These are phyloP conservation scores for Leptomonas pyrrhocoris DNA, from an alignment of 208 protist species.

Conservation along the genomic window DNA sequence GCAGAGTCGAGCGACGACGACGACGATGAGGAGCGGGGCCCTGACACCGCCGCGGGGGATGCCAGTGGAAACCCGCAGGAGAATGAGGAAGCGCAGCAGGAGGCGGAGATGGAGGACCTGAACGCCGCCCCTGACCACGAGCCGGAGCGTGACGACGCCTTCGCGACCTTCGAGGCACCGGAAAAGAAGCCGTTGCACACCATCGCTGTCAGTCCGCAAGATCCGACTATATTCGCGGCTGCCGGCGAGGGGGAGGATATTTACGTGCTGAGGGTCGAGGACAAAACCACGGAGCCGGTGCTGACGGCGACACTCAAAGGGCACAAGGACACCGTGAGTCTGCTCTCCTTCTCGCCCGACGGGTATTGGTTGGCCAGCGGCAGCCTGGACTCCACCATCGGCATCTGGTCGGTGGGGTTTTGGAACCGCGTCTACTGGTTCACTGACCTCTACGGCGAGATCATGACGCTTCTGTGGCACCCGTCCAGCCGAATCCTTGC, in stretches of 20 bases:
- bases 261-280: constrained; percentile 50
- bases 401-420: constrained; percentile 73
- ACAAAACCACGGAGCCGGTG: constrained; percentile 8
- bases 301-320: constrained; percentile 52
- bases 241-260: constrained; percentile 79
- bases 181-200: constrained; percentile 69
- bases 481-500: constrained; percentile 90
- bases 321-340: constrained; percentile 82
- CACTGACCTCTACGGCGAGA: constrained; percentile 84
- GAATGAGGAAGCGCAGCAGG: constrained; percentile 20
- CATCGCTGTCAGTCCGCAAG: constrained; percentile 49
- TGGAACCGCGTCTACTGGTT: constrained; percentile 83
- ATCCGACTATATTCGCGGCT: constrained; percentile 57
- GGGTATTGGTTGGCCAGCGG: constrained; percentile 79
- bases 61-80: constrained; percentile 15
- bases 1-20: constrained; percentile 44
- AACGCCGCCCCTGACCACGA: constrained; percentile 77
- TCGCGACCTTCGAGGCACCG: constrained; percentile 53
- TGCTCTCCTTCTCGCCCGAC: constrained; percentile 84
- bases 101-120: constrained; percentile 71
- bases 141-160: constrained; percentile 82
- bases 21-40: constrained; percentile 31
- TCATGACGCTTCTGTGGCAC: constrained; percentile 93
- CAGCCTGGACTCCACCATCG: constrained; percentile 70
- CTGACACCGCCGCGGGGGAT: constrained; percentile 5